Evolutionary conservation across 345 rosid genomes (phyloP).

Genomic region (Luvunga scandens): DNA sequence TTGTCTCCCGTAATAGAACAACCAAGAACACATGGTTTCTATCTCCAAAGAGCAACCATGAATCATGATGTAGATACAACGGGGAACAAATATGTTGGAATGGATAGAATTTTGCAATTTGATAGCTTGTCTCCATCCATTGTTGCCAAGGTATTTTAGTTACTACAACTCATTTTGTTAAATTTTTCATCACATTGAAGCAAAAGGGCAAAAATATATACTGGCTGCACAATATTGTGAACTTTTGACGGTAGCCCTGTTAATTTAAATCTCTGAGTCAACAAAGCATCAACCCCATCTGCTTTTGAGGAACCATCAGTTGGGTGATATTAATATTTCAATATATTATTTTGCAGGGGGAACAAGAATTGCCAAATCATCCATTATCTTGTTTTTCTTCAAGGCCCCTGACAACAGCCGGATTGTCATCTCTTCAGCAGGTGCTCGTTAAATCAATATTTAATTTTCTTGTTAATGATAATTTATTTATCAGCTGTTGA

Average conservation of each 20-base stretch:
- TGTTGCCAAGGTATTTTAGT: slow-evolving; percentile 29
- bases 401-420: slow-evolving; percentile 8
- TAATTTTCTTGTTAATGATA: neutral
- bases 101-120: slow-evolving; percentile 31
- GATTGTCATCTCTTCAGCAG: slow-evolving; percentile 27
- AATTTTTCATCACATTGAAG: neutral
- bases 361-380: slow-evolving; percentile 26
- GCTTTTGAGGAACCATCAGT: neutral
- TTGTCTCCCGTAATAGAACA: slow-evolving; percentile 22
- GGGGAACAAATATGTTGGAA: slow-evolving; percentile 20
- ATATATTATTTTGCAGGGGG: slow-evolving; percentile 27
- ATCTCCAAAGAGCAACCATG: slow-evolving; percentile 20
- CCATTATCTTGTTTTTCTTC: slow-evolving; percentile 19
- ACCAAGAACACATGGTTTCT: slow-evolving; percentile 18
- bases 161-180: neutral
- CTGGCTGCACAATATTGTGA: slow-evolving; percentile 1
- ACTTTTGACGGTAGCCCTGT: neutral
- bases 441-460: slow-evolving; percentile 10
- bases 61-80: slow-evolving; percentile 12
- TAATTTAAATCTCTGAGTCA: neutral
- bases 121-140: slow-evolving; percentile 30
- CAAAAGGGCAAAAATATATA: neutral
- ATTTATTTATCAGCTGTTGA: neutral
- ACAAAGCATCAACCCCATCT: neutral
- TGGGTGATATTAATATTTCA: neutral